phyloP scores from a whole-genome alignment of 2,329 filamentous ascomycete species.

The Ceratocystis smalleyi region DNA sequence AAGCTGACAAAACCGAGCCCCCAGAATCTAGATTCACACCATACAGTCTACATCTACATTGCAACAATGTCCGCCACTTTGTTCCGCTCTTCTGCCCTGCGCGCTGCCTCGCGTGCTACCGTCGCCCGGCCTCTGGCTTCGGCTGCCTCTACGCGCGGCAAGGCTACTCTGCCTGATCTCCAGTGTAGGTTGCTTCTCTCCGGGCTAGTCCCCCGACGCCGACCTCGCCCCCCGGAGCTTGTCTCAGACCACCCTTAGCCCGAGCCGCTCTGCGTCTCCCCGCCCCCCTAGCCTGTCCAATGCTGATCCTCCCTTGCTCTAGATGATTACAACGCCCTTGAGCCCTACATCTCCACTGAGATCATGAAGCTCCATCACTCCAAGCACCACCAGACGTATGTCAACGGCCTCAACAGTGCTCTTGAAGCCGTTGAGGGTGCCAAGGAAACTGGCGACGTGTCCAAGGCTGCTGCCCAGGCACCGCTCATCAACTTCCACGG shows the following conservation, averaged over 20 bases:
- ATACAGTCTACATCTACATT: not conserved
- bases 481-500: constrained; percentile 61
- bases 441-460: constrained; percentile 43
- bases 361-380: constrained; percentile 96
- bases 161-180: constrained; percentile 90
- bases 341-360: constrained; percentile 66
- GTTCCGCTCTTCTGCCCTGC: constrained; percentile 52
- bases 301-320: constrained; percentile 3
- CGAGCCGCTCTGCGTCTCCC: not conserved
- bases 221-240: not conserved
- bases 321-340: constrained; percentile 96
- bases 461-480: constrained; percentile 35
- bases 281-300: no score
- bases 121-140: constrained; percentile 50
- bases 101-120: constrained; percentile 55
- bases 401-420: constrained; percentile 73
- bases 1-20: not conserved
- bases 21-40: not conserved
- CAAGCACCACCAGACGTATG: constrained; percentile 90
- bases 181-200: constrained; percentile 28
- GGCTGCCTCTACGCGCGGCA: constrained; percentile 66
- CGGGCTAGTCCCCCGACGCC: not conserved
- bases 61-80: constrained; percentile 58
- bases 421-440: constrained; percentile 54
- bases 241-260: not conserved